phyloP scores from a whole-genome alignment of 768 basidiomycete genomes.

The Pisolithus marmoratus region DNA sequence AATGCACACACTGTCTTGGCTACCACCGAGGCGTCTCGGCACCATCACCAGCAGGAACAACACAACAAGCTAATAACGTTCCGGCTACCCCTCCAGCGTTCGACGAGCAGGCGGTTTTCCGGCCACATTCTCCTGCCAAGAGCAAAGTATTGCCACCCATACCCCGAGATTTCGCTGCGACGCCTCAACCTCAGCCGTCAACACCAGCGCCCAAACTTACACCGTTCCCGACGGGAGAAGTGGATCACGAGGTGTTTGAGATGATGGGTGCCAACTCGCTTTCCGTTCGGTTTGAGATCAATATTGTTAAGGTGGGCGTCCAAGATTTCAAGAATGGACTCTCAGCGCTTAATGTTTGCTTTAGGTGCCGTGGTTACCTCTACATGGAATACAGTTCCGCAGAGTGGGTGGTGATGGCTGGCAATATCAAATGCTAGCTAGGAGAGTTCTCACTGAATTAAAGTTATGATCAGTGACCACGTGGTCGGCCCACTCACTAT shows the following conservation, averaged over 20 bases:
- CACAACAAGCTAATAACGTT: conserved; percentile 6
- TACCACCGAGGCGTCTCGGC: conserved; percentile 30
- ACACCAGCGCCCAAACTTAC: conserved; percentile 44
- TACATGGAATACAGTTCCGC: conserved; percentile 95
- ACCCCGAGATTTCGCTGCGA: conserved; percentile 58
- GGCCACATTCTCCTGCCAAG: conserved; percentile 49
- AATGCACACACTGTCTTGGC: conserved; percentile 37
- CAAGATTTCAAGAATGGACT: neutral
- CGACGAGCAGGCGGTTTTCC: conserved; percentile 29
- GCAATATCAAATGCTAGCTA: conserved; percentile 96
- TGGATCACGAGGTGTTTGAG: conserved; percentile 66
- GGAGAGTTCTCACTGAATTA: conserved; percentile 81
- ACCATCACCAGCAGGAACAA: conserved; percentile 13
- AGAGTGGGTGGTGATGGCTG: conserved; percentile 86
- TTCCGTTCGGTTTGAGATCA: conserved; percentile 94
- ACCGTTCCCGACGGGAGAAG: conserved; percentile 60
- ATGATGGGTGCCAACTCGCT: conserved; percentile 69
- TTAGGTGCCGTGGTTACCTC: conserved; percentile 87
- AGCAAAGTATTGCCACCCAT: conserved; percentile 72
- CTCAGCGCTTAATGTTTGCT: neutral
- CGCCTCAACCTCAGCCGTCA: conserved; percentile 17
- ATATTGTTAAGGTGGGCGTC: conserved; percentile 83
- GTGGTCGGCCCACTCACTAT: too few relatives aligned
- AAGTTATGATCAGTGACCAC: conserved; percentile 51
- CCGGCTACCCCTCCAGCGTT: conserved; percentile 14